A percentile compares a stretch with the other conserved stretches of the same genome.
These are phyloP conservation scores for Nigrograna mackinnonii DNA, from an alignment of 2,329 filamentous ascomycete genomes.

Conservation along the genomic window DNA sequence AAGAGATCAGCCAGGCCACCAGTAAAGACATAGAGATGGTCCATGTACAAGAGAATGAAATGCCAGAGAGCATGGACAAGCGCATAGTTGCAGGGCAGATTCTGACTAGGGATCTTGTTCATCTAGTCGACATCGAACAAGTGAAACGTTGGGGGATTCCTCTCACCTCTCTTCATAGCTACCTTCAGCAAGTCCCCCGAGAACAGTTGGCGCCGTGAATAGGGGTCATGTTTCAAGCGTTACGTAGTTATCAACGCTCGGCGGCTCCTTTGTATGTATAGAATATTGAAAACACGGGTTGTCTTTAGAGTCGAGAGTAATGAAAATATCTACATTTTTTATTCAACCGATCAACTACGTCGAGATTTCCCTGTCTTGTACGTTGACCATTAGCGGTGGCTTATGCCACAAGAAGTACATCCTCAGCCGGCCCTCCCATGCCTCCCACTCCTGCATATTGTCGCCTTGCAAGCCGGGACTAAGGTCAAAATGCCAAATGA, in stretches of 20 bases:
- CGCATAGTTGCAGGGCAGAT: not conserved
- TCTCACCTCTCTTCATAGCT: too few species aligned
- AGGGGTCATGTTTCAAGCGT: too few species aligned
- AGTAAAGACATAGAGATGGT: slow-evolving; percentile 37
- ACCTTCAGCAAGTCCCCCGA: too few species aligned
- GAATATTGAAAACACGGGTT: too few species aligned
- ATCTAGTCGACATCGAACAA: not conserved
- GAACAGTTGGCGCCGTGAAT: too few species aligned
- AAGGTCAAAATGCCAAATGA: slow-evolving; percentile 1
- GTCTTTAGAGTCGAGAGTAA: too few species aligned
- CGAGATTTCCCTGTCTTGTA: too few species aligned
- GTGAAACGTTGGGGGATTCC: not conserved
- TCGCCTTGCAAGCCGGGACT: not conserved
- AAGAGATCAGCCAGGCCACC: slow-evolving; percentile 39
- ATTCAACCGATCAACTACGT: too few species aligned
- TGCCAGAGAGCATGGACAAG: slow-evolving; percentile 12
- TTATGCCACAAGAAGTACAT: slow-evolving; percentile 44
- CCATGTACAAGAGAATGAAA: too few species aligned
- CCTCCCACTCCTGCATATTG: slow-evolving; percentile 21
- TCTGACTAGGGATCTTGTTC: not conserved
- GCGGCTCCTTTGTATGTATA: too few species aligned
- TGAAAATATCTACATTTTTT: too few species aligned
- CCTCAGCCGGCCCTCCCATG: slow-evolving; percentile 31
- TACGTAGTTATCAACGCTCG: too few species aligned
- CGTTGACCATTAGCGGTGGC: slow-evolving; percentile 27